These are phyloP conservation scores for Colletotrichum tanaceti DNA, from an alignment of 2,329 filamentous ascomycete species.

Conservation along the genomic window DNA sequence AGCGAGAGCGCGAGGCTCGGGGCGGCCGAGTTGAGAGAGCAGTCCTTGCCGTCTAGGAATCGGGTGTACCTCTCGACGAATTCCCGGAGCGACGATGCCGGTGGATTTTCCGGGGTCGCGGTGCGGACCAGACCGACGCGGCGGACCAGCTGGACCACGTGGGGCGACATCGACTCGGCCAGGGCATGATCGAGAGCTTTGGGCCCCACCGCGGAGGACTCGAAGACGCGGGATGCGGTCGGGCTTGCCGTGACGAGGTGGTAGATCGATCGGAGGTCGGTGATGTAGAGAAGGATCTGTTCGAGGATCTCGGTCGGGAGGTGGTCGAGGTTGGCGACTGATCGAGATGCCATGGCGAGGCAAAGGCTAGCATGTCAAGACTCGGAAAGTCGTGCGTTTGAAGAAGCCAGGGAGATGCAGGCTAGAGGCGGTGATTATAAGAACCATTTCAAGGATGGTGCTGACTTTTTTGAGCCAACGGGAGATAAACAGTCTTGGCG, in stretches of 20 bases:
- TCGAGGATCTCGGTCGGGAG: constrained; percentile 19
- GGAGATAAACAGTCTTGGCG: too few relatives aligned
- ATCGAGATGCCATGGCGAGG: neutral
- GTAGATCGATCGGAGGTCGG: constrained; percentile 1
- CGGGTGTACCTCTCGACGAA: constrained; percentile 13
- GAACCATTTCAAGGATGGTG: too few relatives aligned
- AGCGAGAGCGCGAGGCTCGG: neutral
- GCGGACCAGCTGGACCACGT: too few relatives aligned
- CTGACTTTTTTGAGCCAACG: too few relatives aligned
- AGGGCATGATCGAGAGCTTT: too few relatives aligned
- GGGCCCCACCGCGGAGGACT: too few relatives aligned
- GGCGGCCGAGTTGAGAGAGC: neutral
- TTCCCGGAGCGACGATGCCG: constrained; percentile 1
- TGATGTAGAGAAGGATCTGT: constrained; percentile 4
- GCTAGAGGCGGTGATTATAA: too few relatives aligned
- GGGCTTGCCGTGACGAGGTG: too few relatives aligned
- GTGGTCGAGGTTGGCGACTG: neutral
- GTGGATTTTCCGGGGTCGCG: neutral
- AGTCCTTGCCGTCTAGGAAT: neutral
- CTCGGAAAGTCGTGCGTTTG: neutral
- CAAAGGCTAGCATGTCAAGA: neutral
- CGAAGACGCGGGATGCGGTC: too few relatives aligned
- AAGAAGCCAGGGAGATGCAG: neutral
- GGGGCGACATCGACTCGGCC: too few relatives aligned
- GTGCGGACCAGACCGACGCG: too few relatives aligned